Percentiles rank a stretch among this genome's conserved stretches.
These are phyloP conservation scores for Lepidium aucheri DNA, from an alignment of 345 rosid species.

Conservation along the genomic window DNA sequence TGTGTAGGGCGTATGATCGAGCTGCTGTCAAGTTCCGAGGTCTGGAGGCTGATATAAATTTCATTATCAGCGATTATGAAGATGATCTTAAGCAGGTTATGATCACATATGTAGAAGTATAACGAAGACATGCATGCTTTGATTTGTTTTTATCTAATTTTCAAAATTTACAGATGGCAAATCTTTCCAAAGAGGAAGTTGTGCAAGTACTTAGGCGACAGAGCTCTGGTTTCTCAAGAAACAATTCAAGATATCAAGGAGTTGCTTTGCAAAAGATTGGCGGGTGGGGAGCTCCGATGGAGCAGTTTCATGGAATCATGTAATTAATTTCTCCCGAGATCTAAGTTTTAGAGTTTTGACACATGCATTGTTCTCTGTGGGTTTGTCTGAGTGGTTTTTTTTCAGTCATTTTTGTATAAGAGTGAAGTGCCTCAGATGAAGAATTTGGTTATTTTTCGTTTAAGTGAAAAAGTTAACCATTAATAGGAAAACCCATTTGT, in stretches of 20 bases:
- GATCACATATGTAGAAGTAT: neutral
- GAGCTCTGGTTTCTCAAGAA: constrained; percentile 88
- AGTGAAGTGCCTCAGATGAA: constrained; percentile 11
- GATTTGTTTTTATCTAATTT: constrained; percentile 11
- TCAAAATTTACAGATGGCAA: constrained; percentile 48
- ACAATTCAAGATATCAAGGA: constrained; percentile 84
- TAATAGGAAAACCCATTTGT: constrained; percentile 25
- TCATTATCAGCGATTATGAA: constrained; percentile 69
- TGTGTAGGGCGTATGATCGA: constrained; percentile 80
- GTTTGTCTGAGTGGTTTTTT: neutral
- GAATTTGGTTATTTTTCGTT: neutral
- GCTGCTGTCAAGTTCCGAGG: constrained; percentile 97
- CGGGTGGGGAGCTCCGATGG: constrained; percentile 88
- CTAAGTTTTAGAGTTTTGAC: neutral
- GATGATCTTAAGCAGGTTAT: constrained; percentile 79
- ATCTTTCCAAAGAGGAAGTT: constrained; percentile 73
- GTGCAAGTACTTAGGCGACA: constrained; percentile 90
- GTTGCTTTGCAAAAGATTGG: constrained; percentile 79
- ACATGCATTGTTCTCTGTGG: neutral
- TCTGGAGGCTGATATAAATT: constrained; percentile 83
- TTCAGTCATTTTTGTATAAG: neutral
- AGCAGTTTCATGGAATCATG: constrained; percentile 83
- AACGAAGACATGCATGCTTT: neutral
- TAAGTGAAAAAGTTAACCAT: constrained; percentile 40
- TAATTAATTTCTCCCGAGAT: constrained; percentile 32